These are phyloP conservation scores for Synchytrium microbalum DNA, from an alignment of 371 early-diverging fungal genomes.

Conservation along the genomic window DNA sequence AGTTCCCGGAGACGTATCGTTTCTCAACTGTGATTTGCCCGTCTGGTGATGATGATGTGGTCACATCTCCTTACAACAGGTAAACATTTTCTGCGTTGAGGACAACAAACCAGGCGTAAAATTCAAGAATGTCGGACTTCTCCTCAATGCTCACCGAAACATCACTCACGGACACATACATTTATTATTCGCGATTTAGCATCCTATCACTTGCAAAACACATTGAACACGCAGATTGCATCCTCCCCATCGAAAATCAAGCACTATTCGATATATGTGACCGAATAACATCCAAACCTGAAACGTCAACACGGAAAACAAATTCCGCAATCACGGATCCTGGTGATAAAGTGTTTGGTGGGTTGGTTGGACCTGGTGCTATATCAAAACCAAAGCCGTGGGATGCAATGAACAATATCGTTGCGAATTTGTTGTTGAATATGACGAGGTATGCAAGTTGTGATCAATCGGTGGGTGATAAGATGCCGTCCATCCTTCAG, in stretches of 20 bases:
- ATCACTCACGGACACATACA: background rate
- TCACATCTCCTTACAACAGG: constrained; percentile 52
- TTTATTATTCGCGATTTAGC: constrained; percentile 21
- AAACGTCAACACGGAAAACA: constrained; percentile 2
- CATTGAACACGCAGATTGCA: constrained; percentile 47
- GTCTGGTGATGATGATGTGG: constrained; percentile 45
- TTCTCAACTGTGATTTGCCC: constrained; percentile 46
- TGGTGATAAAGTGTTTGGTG: constrained; percentile 19
- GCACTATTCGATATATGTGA: constrained; percentile 46
- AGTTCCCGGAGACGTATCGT: constrained; percentile 42
- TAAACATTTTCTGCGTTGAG: constrained; percentile 3
- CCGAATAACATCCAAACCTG: constrained; percentile 7
- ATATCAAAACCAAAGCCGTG: constrained; percentile 29
- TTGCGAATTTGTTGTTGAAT: constrained; percentile 42
- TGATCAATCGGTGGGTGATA: background rate
- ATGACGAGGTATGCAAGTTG: constrained; percentile 45
- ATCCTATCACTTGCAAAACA: constrained; percentile 47
- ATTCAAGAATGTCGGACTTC: constrained; percentile 4
- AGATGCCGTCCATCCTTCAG: background rate
- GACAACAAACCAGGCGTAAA: constrained; percentile 1
- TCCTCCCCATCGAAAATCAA: constrained; percentile 63
- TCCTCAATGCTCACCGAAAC: background rate
- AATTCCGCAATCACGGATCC: constrained; percentile 18
- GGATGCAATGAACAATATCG: constrained; percentile 51
- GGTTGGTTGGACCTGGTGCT: constrained; percentile 13